Evolutionary conservation across 164 flowering plant species (phyloP).

Genomic region (Dillenia suffruticosa): DNA sequence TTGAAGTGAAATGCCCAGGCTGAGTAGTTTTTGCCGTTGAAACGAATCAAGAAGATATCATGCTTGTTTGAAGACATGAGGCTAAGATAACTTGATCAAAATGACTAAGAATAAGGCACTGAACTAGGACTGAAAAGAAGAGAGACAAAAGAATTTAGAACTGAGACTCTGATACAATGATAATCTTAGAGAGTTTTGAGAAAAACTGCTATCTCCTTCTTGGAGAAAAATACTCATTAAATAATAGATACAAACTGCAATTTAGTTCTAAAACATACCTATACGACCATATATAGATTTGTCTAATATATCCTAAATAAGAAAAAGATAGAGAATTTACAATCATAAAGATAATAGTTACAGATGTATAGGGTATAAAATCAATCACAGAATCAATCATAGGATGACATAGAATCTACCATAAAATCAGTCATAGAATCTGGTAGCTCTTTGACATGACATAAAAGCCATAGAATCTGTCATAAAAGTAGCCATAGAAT

Average conservation of each 20-base stretch:
- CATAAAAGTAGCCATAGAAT: no score
- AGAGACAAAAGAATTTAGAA: neutral
- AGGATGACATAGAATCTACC: no score
- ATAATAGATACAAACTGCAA: no score
- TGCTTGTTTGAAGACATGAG: no score
- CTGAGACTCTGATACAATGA: neutral
- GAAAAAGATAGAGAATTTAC: no score
- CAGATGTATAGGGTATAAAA: no score
- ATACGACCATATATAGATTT: neutral
- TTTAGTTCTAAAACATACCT: no score
- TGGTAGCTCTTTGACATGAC: no score
- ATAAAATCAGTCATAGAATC: no score
- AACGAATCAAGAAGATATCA: neutral
- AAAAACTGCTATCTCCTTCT: neutral
- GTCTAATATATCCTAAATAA: neutral
- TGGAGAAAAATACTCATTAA: neutral
- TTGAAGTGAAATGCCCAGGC: constrained; percentile 1
- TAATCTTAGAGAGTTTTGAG: neutral
- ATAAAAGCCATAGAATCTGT: no score
- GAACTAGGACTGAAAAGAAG: neutral
- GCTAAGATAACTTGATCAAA: neutral
- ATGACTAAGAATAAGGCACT: neutral
- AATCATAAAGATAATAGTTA: no score
- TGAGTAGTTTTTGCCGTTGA: neutral
- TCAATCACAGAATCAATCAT: no score